phyloP scores from a whole-genome alignment of 225 moss, liverwort and hornwort species.

The Sphagnum contortum region DNA sequence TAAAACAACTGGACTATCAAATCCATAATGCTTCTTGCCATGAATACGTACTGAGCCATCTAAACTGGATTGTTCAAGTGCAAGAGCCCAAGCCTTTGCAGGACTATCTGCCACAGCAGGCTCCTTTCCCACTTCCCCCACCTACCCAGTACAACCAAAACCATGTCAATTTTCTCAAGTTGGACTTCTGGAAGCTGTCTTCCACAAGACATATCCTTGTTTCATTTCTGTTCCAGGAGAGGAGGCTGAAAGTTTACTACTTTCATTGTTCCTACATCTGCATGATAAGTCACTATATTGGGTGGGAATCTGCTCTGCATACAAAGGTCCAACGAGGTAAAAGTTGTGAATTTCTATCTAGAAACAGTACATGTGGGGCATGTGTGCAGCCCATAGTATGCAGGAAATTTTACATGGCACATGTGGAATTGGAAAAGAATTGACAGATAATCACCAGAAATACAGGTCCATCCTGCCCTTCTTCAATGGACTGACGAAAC shows the following conservation, averaged over 20 bases:
- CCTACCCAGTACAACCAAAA: constrained; percentile 9
- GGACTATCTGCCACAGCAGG: constrained; percentile 16
- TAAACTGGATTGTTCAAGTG: constrained; percentile 10
- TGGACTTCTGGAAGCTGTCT: not conserved
- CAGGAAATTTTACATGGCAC: not conserved
- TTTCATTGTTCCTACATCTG: too few species aligned
- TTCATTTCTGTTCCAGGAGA: too few species aligned
- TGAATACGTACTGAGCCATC: constrained; percentile 13
- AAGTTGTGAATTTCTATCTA: too few species aligned
- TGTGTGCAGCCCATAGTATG: too few species aligned
- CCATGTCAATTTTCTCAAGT: not conserved
- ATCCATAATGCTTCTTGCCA: constrained; percentile 32
- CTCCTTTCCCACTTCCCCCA: constrained; percentile 14
- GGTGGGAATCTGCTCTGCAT: too few species aligned
- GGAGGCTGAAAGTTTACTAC: too few species aligned
- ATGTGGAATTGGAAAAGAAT: not conserved
- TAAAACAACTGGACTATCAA: constrained; percentile 18
- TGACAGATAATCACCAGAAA: constrained; percentile 14
- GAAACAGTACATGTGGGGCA: too few species aligned
- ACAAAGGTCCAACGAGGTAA: too few species aligned
- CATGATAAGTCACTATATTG: too few species aligned
- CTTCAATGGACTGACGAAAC: constrained; percentile 24
- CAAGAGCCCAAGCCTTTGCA: constrained; percentile 25
- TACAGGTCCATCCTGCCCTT: constrained; percentile 20
- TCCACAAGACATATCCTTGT: not conserved